Conservation (phyloP, 2,329 filamentous ascomycete genomes). For the Colletotrichum graminicola region DNA sequence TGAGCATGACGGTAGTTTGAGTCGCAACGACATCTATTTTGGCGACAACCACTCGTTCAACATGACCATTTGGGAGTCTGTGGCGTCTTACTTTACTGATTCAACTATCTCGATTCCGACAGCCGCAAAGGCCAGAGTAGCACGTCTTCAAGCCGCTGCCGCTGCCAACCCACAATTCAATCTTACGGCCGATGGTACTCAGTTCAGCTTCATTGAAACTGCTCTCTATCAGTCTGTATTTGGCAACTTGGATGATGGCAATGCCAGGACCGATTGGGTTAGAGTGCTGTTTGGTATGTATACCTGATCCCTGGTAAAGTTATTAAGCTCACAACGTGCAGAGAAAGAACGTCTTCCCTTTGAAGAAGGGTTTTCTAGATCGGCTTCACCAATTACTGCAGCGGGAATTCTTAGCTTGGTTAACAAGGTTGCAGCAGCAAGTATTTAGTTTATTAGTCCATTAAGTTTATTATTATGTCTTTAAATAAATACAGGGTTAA, state of each 20-base stretch:
- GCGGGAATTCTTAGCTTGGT: slow-evolving; percentile 37
- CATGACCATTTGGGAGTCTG: slow-evolving; percentile 45
- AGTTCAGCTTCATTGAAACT: slow-evolving; percentile 45
- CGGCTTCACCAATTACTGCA: slow-evolving; percentile 28
- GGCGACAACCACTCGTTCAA: slow-evolving; percentile 51
- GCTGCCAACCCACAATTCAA: slow-evolving; percentile 46
- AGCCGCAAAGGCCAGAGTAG: slow-evolving; percentile 47
- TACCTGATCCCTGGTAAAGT: neutral
- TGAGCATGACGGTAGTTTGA: slow-evolving; percentile 52
- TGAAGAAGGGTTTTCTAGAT: slow-evolving; percentile 37
- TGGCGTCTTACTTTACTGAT: slow-evolving; percentile 43
- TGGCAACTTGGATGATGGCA: slow-evolving; percentile 42
- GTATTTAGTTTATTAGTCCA: slow-evolving; percentile 1
- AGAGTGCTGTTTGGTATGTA: slow-evolving; percentile 41
- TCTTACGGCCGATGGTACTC: slow-evolving; percentile 31
- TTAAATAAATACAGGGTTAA: neutral
- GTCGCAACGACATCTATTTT: slow-evolving; percentile 47
- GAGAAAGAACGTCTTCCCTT: slow-evolving; percentile 41
- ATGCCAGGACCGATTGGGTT: slow-evolving; percentile 43
- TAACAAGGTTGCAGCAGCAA: slow-evolving; percentile 34
- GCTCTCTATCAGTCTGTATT: slow-evolving; percentile 45
- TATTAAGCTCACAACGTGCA: neutral
- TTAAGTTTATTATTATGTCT: neutral
- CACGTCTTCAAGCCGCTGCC: slow-evolving; percentile 45
- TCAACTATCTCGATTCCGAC: slow-evolving; percentile 47